A percentile compares a stretch with the other conserved stretches of the same genome.
Conservation (phyloP, 805 yeast genomes). For the Starmera pachycereana region DNA sequence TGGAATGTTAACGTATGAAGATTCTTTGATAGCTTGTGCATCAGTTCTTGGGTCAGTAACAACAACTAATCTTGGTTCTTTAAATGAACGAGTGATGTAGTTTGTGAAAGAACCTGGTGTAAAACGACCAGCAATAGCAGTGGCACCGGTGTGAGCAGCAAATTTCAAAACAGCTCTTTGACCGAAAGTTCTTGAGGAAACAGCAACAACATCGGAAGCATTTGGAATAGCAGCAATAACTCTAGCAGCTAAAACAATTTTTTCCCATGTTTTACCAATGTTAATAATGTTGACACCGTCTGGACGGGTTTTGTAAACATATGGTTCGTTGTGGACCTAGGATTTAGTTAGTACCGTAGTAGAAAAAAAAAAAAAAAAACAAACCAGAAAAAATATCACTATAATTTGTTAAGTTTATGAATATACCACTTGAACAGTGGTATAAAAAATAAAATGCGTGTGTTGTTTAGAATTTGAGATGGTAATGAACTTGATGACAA, state of each 20-base stretch:
- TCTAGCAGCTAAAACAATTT: slow-evolving; percentile 98
- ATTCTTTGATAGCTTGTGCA: slow-evolving; percentile 99
- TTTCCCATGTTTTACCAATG: slow-evolving; percentile 99
- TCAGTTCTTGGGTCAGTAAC: slow-evolving; percentile 99
- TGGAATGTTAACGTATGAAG: slow-evolving; percentile 99
- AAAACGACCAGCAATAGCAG: slow-evolving; percentile 99
- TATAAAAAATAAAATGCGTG: too few species aligned
- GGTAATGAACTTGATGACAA: too few species aligned
- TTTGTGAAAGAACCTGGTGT: slow-evolving; percentile 99
- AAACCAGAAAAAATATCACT: too few species aligned
- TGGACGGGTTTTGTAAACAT: slow-evolving; percentile 97
- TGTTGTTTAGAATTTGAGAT: too few species aligned
- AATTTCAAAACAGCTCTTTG: slow-evolving; percentile 99
- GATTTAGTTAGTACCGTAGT: slow-evolving; percentile 8
- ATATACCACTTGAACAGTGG: too few species aligned
- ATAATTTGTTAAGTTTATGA: too few species aligned
- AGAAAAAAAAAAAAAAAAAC: too few species aligned
- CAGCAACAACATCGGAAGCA: slow-evolving; percentile 97
- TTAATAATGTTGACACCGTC: slow-evolving; percentile 99
- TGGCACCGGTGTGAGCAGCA: slow-evolving; percentile 99
- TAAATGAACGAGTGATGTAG: slow-evolving; percentile 99
- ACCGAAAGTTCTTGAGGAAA: slow-evolving; percentile 98
- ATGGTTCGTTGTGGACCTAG: slow-evolving; percentile 91
- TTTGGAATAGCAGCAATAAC: slow-evolving; percentile 99
- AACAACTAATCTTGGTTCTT: slow-evolving; percentile 98